Conservation (phyloP, 306 rosid genomes). For the Benincasa hispida region DNA sequence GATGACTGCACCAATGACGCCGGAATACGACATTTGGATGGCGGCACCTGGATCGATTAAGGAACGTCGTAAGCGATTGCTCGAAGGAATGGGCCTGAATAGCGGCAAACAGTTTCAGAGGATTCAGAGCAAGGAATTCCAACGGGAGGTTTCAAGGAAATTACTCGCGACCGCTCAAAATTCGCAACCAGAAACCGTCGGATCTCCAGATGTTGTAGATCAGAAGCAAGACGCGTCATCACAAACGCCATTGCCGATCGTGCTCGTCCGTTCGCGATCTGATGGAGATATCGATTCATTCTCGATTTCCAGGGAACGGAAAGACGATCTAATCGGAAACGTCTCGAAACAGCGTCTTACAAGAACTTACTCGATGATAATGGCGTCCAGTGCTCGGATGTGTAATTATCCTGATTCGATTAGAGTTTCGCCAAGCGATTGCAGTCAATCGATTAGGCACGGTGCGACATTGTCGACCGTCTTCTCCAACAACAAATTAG, state of each 20-base stretch:
- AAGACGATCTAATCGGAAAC: slow-evolving; percentile 32
- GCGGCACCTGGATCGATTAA: slow-evolving; percentile 53
- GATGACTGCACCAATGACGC: background rate
- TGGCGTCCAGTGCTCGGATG: background rate
- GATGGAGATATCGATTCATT: slow-evolving; percentile 41
- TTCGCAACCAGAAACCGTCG: background rate
- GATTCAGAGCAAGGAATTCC: slow-evolving; percentile 5
- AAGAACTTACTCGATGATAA: slow-evolving; percentile 27
- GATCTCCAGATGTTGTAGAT: background rate
- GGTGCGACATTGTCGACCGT: slow-evolving; percentile 7
- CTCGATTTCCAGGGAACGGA: slow-evolving; percentile 26
- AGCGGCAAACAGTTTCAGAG: slow-evolving; percentile 23
- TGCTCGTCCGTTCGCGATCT: slow-evolving; percentile 54
- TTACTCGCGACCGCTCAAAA: background rate
- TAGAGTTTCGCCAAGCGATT: slow-evolving; percentile 9
- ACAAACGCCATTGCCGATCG: slow-evolving; percentile 9
- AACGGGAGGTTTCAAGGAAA: slow-evolving; percentile 10
- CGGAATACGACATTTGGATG: slow-evolving; percentile 68
- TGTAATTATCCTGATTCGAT: background rate
- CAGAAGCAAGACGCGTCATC: background rate
- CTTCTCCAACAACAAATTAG: slow-evolving; percentile 11
- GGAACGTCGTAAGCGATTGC: slow-evolving; percentile 39
- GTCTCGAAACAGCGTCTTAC: slow-evolving; percentile 55
- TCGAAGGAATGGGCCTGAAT: slow-evolving; percentile 57
- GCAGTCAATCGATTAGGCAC: background rate